phyloP scores from a whole-genome alignment of 2,329 filamentous ascomycete genomes.

The Paracamarosporium sp. region DNA sequence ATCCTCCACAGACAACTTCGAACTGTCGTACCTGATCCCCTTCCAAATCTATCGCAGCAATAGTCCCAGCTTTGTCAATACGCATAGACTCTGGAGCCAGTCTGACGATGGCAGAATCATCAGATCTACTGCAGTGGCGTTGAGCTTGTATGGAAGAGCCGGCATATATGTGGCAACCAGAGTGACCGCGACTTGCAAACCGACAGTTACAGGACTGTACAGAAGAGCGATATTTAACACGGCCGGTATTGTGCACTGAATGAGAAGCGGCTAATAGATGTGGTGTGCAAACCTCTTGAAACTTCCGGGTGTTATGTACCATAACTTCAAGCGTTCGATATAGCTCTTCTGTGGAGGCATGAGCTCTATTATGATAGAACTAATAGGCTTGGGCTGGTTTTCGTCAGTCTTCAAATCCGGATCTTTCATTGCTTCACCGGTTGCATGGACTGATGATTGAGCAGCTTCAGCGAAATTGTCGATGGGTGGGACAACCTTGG shows the following conservation, averaged over 20 bases:
- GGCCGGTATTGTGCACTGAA: constrained; percentile 48
- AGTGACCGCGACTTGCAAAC: constrained; percentile 47
- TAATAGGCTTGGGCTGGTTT: neutral
- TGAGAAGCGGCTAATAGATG: constrained; percentile 45
- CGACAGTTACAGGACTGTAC: constrained; percentile 48
- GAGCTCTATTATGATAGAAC: neutral
- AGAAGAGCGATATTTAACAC: constrained; percentile 46
- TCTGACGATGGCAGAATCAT: constrained; percentile 45
- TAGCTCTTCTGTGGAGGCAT: constrained; percentile 48
- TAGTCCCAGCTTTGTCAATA: too few species aligned
- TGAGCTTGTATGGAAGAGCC: constrained; percentile 50
- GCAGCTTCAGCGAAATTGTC: neutral
- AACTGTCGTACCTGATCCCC: too few species aligned
- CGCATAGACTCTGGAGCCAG: too few species aligned
- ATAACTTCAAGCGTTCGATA: constrained; percentile 49
- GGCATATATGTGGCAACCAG: constrained; percentile 47
- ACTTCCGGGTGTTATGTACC: constrained; percentile 27
- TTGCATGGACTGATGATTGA: neutral
- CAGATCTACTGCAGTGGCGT: constrained; percentile 46
- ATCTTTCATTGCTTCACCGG: neutral
- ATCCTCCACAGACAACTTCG: too few species aligned
- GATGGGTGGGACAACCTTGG: constrained; percentile 18
- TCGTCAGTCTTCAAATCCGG: neutral
- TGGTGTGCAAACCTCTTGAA: constrained; percentile 43
- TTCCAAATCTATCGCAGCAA: too few species aligned